Evolutionary conservation across 2,329 filamentous ascomycete species (phyloP).

Genomic region (Epichloe gansuensis): DNA sequence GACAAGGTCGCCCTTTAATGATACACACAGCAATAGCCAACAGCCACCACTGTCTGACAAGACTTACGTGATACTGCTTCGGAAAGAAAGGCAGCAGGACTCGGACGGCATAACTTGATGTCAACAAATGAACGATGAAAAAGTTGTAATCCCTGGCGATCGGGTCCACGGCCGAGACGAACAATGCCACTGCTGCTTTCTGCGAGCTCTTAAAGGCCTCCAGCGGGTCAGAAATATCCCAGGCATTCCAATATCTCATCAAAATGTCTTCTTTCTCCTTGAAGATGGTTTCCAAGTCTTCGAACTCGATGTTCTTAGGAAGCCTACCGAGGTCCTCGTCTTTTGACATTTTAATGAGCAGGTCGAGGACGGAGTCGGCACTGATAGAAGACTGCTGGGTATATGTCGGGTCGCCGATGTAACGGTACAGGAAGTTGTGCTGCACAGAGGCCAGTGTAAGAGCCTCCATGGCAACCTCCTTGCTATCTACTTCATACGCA

Average conservation of each 20-base stretch:
- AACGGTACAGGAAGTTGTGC: conserved; percentile 49
- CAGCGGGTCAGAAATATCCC: conserved; percentile 58
- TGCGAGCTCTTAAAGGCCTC: conserved; percentile 64
- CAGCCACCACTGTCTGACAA: conserved; percentile 85
- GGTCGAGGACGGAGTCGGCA: conserved; percentile 51
- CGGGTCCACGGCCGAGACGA: conserved; percentile 46
- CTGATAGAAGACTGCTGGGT: conserved; percentile 48
- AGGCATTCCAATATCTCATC: conserved; percentile 84
- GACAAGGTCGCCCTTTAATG: conserved; percentile 55
- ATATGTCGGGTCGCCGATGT: conserved; percentile 61
- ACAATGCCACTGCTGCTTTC: conserved; percentile 45
- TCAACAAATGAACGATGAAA: conserved; percentile 70
- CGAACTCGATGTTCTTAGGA: conserved; percentile 42
- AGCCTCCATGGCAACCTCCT: conserved; percentile 80
- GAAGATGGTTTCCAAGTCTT: conserved; percentile 58
- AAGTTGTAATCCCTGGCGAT: conserved; percentile 63
- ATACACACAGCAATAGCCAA: conserved; percentile 69
- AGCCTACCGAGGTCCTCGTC: conserved; percentile 60
- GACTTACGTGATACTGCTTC: conserved; percentile 52
- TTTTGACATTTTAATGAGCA: conserved; percentile 54
- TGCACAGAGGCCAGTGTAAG: conserved; percentile 52
- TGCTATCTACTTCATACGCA: conserved; percentile 75
- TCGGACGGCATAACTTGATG: conserved; percentile 77
- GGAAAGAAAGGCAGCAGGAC: conserved; percentile 71
- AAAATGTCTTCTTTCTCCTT: conserved; percentile 54